Base-by-base conservation (phyloP, 2,329 filamentous ascomycete genomes). In the Elsinoe batatas region DNA sequence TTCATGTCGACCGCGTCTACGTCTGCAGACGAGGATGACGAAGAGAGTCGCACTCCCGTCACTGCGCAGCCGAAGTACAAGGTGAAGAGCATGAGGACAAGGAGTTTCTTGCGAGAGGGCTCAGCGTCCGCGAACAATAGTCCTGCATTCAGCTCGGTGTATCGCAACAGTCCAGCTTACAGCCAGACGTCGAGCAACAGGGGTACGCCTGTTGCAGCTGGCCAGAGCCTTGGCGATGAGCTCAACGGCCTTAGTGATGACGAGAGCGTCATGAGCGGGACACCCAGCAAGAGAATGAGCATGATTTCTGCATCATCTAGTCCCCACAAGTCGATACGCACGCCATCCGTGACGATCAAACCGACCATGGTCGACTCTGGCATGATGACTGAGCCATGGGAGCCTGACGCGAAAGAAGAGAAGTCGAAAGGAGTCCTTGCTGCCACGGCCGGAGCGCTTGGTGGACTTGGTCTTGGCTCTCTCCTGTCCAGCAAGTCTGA, bases 221-320 rank as follows among this genome's bases (percentile, higher is more conserved):
- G 81, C 13, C 88, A 95, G 73, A 97, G 87, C 65, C 76, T 98
- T 51, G 95, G 93, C 67, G 90, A 90, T 38, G 93, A 98, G 70
- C 79, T 98, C 40, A 88, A 87, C 54, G 88, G 89, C 61, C 74
- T 96, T 42, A 85, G 82, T 56, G 75, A 86, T 62, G 87, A 88
- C 7, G 59, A 58, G 12, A 58, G 56, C 17, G 51, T 49, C 37
- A 56, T 56, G 22, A 56, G 53, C n/a, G 57, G 46, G 17, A 62
- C 59, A 3, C 60, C 61, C 3, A 57, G 56, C 15, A 53, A 55
- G 20, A 35, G 38, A 12, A 42, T 18, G 17, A 57, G 50, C 32
- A 26, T 57, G 18, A 36, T 44, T 5, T 60, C 58, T 44, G 57
- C 44, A n/a, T 50, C 53, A 3, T 53, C 55, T 11, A 60, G 54